Evolutionary conservation across 164 flowering plant species (phyloP), one percentile per base, ranked within the genome.

Genomic region (Tinospora cordifolia): DNA sequence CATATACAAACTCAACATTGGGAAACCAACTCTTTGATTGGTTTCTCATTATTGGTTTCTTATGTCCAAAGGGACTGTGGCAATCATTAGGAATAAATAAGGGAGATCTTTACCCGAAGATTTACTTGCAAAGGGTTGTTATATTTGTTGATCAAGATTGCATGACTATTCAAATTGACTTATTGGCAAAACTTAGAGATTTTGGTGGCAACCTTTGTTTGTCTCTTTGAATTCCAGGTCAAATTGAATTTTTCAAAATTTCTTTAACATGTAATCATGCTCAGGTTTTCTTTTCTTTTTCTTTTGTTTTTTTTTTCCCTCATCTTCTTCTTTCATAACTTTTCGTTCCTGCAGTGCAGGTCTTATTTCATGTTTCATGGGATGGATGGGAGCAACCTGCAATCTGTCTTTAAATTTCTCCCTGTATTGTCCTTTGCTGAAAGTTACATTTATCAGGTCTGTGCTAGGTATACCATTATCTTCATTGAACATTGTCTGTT

Each of bases 341-440:
- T 40, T 21, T 65, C 22, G 9, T 6, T 65, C 76, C 70, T 60
- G 71, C 90, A 94, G 98, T 90, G 90, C 87, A 91, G 98, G 78
- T 91, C 97, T 46, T 94, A 94, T 75, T 90, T 92, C 72, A 86
- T 94, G 95, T 94, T 94, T 77, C 99, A 94, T 75, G 89, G 79
- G 40, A 79, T 94, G 87, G 97, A 94, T 79, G 86, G 75, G 40
- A 84, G 72, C 76, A 76, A 63, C 26, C 91, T 97, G 41, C 82
- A 85, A 36, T 72, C 83, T 10, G 38, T 90, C 46, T 94, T 94
- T 85, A 84, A 74, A 78, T 86, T 87, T 74, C 80, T 94, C 25
- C 97, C 97, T 15, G 44, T 94, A 57, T 92, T 94, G 75, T 88
- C 91, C 60, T 94, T 90, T 75, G 81, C 90, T 6, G 99, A 92